phyloP scores from a whole-genome alignment of 78 protist species.

The Bodo saltans region DNA sequence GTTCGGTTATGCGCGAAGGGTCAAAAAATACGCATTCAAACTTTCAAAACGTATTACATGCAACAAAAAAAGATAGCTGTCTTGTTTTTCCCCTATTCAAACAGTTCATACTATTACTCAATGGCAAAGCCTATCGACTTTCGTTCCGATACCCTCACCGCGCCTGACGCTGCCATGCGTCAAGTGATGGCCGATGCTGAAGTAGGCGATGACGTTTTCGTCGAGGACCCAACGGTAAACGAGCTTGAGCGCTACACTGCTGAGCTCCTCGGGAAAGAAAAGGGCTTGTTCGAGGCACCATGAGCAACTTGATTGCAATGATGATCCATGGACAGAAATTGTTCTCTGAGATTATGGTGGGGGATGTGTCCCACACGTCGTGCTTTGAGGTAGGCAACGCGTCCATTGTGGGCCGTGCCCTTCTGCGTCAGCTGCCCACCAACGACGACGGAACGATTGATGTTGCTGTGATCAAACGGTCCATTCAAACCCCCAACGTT shows the following conservation, averaged over 20 bases:
- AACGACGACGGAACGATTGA: not conserved
- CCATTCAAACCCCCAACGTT: not conserved
- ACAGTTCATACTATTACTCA: too few relatives aligned
- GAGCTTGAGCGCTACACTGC: slow-evolving; percentile 34
- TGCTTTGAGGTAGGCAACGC: not conserved
- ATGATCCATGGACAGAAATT: slow-evolving; percentile 3
- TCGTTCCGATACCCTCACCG: slow-evolving; percentile 47
- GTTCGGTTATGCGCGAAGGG: too few relatives aligned
- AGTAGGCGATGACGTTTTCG: slow-evolving; percentile 71
- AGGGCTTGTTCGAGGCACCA: slow-evolving; percentile 51
- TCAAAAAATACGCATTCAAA: too few relatives aligned
- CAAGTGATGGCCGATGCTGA: slow-evolving; percentile 36
- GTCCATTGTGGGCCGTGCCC: not conserved
- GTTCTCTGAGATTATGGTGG: not conserved
- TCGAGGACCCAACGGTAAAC: slow-evolving; percentile 40
- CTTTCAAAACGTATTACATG: too few relatives aligned
- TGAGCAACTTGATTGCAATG: slow-evolving; percentile 45
- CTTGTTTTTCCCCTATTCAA: too few relatives aligned
- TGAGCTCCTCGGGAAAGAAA: slow-evolving; percentile 42
- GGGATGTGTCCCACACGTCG: not conserved
- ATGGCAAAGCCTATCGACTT: too few relatives aligned
- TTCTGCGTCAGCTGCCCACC: not conserved
- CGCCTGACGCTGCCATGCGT: slow-evolving; percentile 8
- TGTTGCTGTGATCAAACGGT: not conserved
- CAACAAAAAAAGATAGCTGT: too few relatives aligned